Percentiles rank a stretch among this genome's conserved stretches.
phyloP scores from a whole-genome alignment of 2,329 filamentous ascomycete species.

The Alternaria sp. region DNA sequence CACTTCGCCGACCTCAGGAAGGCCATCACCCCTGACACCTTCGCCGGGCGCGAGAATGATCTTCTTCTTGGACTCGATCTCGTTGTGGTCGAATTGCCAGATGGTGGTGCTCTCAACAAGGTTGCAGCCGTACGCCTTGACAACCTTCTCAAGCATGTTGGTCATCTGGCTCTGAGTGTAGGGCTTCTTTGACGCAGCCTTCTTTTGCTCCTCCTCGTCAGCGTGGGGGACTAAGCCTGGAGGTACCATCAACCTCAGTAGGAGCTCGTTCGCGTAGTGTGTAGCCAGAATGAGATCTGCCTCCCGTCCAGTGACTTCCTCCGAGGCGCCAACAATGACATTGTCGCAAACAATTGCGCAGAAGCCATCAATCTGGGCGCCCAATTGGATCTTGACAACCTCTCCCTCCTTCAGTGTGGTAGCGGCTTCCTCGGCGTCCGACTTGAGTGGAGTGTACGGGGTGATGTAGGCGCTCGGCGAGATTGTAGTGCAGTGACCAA shows the following conservation, averaged over 20 bases:
- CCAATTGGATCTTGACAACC: slow-evolving; percentile 96
- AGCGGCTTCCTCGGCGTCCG: slow-evolving; percentile 84
- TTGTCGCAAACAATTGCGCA: slow-evolving; percentile 96
- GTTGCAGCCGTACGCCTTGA: slow-evolving; percentile 88
- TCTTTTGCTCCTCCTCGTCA: slow-evolving; percentile 94
- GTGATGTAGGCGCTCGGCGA: slow-evolving; percentile 95
- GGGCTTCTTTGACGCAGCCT: slow-evolving; percentile 80
- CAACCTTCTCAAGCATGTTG: slow-evolving; percentile 86
- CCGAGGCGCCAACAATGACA: slow-evolving; percentile 74
- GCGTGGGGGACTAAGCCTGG: slow-evolving; percentile 84
- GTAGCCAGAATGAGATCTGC: slow-evolving; percentile 91
- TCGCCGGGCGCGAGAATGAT: slow-evolving; percentile 90
- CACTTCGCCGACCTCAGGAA: slow-evolving; percentile 87
- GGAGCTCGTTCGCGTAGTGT: slow-evolving; percentile 93
- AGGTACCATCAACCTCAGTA: slow-evolving; percentile 88
- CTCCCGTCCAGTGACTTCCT: slow-evolving; percentile 74
- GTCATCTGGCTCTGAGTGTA: slow-evolving; percentile 89
- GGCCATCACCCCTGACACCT: slow-evolving; percentile 87
- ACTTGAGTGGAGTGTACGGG: slow-evolving; percentile 90
- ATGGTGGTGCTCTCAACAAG: slow-evolving; percentile 97
- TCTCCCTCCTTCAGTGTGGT: slow-evolving; percentile 83
- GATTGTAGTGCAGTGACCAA: slow-evolving; percentile 92
- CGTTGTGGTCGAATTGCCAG: slow-evolving; percentile 95
- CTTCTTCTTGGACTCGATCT: slow-evolving; percentile 98
- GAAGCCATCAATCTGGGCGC: slow-evolving; percentile 97